Base-by-base conservation (phyloP, 441 rosid genomes). In the Gossypium aridum region DNA sequence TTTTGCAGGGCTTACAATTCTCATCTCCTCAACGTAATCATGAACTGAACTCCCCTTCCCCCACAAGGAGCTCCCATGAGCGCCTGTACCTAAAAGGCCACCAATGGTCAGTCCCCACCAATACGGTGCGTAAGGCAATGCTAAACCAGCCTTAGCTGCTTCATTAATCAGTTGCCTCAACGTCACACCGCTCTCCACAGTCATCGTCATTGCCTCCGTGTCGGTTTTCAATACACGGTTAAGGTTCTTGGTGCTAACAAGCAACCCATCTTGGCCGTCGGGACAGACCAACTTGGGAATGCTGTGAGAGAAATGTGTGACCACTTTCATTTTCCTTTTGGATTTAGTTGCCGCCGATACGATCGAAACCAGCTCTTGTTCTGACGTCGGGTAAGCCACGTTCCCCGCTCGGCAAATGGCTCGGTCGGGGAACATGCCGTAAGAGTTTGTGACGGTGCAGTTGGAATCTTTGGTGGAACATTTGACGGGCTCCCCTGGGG, bases 101-200 rank as follows among this genome's bases (percentile, higher is more conserved):
- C 98, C 98, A 0, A 92, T 76, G 1, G 97, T 93, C 14, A 91
- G 31, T 1, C 97, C 98, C 96, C 96, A 93, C 98, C 98, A 92
- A 62, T 93, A 93, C 1, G 98, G 98, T n/a, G 91, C 65, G 64
- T 93, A 84, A 0, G 98, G 93, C 74, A 93, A 81, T 0, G 94
- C 94, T 14, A 92, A 66, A 34, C 90, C 91, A 0, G 79, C 86
- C 64, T 84, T 78, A 22, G 91, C 92, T 0, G 93, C 92, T 47
- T 81, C 92, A 10, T 76, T 47, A 1, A 93, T 90, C 3, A 93
- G 43, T 80, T 89, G 86, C 76, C 91, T 83, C 68, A 90, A 82
- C 6, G 94, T 86, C 6, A 87, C 87, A 0, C 98, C 98, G 49
- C 93, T 85, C 83, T 89, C 89, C 47, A 90, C 91, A 1, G 76